Percentiles rank a stretch among this genome's conserved stretches.
phyloP scores from a whole-genome alignment of 192 early-diverging fungal species.

The Backusella mclennaniae region DNA sequence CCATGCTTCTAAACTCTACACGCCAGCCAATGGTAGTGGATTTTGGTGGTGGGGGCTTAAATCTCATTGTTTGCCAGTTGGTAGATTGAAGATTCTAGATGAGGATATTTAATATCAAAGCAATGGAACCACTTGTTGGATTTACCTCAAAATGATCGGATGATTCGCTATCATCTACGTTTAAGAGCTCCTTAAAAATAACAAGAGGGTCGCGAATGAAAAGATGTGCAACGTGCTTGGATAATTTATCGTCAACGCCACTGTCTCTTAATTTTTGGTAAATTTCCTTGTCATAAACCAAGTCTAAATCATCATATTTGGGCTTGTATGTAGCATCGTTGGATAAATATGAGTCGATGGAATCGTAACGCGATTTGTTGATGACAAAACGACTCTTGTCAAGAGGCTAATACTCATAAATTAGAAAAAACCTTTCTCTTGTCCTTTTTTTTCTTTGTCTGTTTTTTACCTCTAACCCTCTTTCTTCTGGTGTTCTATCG shows the following conservation, averaged over 20 bases:
- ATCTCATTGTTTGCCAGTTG: slow-evolving; percentile 99
- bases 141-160: slow-evolving; percentile 94
- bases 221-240: slow-evolving; percentile 90
- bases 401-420: slow-evolving; percentile 51
- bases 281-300: slow-evolving; percentile 81
- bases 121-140: neutral
- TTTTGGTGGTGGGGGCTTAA: slow-evolving; percentile 94
- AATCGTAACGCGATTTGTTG: slow-evolving; percentile 94
- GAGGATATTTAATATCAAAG: neutral
- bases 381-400: slow-evolving; percentile 77
- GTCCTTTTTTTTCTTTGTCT: neutral
- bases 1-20: slow-evolving; percentile 97
- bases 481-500: slow-evolving; percentile 90
- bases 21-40: slow-evolving; percentile 91
- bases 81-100: slow-evolving; percentile 93
- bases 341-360: slow-evolving; percentile 87
- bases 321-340: slow-evolving; percentile 68
- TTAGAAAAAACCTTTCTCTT: neutral
- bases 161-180: slow-evolving; percentile 78
- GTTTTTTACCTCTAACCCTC: slow-evolving; percentile 63
- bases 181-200: slow-evolving; percentile 86
- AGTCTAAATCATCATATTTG: slow-evolving; percentile 91
- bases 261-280: slow-evolving; percentile 67
- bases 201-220: slow-evolving; percentile 99
- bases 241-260: slow-evolving; percentile 85